Base-by-base conservation (phyloP, 2,329 filamentous ascomycete genomes). In the Coniochaeta sp. region DNA sequence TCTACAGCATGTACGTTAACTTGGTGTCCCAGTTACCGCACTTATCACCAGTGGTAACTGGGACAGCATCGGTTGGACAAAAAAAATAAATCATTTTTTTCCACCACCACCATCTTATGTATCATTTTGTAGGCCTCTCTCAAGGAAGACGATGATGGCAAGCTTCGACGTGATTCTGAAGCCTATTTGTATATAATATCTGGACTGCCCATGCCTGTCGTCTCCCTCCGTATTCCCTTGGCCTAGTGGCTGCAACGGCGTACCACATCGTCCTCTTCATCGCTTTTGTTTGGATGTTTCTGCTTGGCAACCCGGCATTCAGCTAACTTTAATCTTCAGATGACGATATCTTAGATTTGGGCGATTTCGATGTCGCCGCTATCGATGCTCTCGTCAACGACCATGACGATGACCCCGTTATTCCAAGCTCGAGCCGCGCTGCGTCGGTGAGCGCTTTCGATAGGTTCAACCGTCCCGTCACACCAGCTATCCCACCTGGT, bases 381-480 rank as follows among this genome's bases (percentile, higher is more conserved):
- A 80, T 89, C 35, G 85, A 88, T 63, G 83, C 83, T 3, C 69
- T 89, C 4, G 85, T 89, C 12, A 80, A 83, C 20, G 85, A 89
- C 61, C n/a, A n/a, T n/a, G n/a, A n/a, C n/a, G n/a, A n/a, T n/a
- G 70, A 79, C n/a, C 60, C 64, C 7, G 38, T 42, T 22, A 13
- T 42, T 26, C 9, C 18, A 13, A 42, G 20, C 38, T 18, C 27
- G 2, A 48, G 28, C 8, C 45, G 26, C 26, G 45, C 26, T 31
- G 13, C 45, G 28, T 48, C 45, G 14, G 24, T 26, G 8, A 31
- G 45, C 28, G 26, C 18, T 13, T 48, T 31, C 12, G 45, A 28
- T 6, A 48, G 45, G 20, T 48, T 28, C 52, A 58, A 59, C 14
- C 60, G 59, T 22, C 53, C 60, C 10, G 56, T 57, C 1, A 71